phyloP scores from a whole-genome alignment of 2,329 filamentous ascomycete species.

The Didymella arachidicola region DNA sequence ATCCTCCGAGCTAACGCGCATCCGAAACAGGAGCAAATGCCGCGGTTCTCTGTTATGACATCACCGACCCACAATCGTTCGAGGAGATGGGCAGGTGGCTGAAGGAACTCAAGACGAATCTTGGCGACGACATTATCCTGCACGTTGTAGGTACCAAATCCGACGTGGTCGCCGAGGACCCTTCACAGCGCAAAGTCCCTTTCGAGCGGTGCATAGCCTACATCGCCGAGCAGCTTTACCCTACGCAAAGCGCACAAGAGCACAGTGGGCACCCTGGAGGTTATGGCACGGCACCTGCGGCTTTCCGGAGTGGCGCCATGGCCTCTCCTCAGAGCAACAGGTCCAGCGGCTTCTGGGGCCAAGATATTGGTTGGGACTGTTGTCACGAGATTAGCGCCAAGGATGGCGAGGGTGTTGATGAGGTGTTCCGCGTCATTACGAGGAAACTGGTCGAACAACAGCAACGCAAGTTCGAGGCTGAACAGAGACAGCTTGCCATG shows the following conservation, averaged over 20 bases:
- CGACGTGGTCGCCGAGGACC: constrained; percentile 87
- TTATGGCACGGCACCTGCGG: constrained; percentile 45
- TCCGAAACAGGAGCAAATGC: constrained; percentile 75
- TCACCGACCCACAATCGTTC: constrained; percentile 85
- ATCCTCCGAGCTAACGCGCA: constrained; percentile 1
- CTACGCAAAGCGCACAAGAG: constrained; percentile 59
- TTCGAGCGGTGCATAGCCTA: constrained; percentile 97
- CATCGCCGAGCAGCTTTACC: constrained; percentile 88
- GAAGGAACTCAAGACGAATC: constrained; percentile 80
- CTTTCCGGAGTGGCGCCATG: constrained; percentile 53
- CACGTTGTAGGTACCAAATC: constrained; percentile 85
- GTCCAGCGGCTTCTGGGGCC: constrained; percentile 84
- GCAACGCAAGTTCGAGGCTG: constrained; percentile 62
- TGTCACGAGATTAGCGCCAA: constrained; percentile 97
- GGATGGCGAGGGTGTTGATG: constrained; percentile 93
- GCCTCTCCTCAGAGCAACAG: constrained; percentile 58
- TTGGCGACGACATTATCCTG: constrained; percentile 78
- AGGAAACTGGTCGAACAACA: constrained; percentile 81
- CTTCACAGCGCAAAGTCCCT: constrained; percentile 79
- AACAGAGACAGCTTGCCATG: constrained; percentile 55
- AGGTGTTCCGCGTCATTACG: constrained; percentile 91
- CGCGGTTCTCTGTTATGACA: constrained; percentile 92
- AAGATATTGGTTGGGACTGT: constrained; percentile 94
- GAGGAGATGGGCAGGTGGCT: constrained; percentile 93
- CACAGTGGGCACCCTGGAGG: constrained; percentile 30